A percentile compares a stretch with the other conserved stretches of the same genome.
Evolutionary conservation across 164 flowering plant species (phyloP).

Genomic region (Aristolochia fimbriata): DNA sequence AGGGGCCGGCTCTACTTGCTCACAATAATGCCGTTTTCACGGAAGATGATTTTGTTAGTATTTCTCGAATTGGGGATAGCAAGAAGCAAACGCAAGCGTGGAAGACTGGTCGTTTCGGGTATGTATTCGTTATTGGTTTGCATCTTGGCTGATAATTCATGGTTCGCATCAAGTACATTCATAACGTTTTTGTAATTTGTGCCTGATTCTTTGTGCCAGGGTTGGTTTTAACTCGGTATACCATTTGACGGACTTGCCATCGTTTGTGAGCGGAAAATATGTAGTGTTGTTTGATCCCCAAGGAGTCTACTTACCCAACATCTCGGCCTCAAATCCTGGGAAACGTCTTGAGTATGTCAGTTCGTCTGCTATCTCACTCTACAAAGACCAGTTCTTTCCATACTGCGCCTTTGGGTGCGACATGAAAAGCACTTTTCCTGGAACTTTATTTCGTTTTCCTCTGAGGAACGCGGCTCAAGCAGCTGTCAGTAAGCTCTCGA

Average conservation of each 20-base stretch:
- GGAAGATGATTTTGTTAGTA: constrained; percentile 85
- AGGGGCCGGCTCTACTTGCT: constrained; percentile 79
- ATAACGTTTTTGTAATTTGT: background rate
- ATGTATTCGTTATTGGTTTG: background rate
- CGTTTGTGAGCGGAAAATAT: constrained; percentile 89
- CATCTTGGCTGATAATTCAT: background rate
- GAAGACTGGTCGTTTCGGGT: constrained; percentile 99
- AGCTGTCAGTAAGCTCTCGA: constrained; percentile 68
- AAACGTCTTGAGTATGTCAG: constrained; percentile 81
- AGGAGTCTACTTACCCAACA: constrained; percentile 72
- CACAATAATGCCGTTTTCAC: constrained; percentile 74
- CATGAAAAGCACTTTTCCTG: constrained; percentile 64
- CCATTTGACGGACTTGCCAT: constrained; percentile 90
- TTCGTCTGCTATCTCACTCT: constrained; percentile 65
- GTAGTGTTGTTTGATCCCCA: constrained; percentile 95
- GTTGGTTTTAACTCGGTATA: constrained; percentile 98
- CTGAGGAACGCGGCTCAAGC: constrained; percentile 85
- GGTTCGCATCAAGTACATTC: background rate
- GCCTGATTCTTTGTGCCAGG: constrained; percentile 26
- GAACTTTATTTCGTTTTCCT: constrained; percentile 95
- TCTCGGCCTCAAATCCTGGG: constrained; percentile 88
- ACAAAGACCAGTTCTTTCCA: constrained; percentile 77
- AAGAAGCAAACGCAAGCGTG: constrained; percentile 66
- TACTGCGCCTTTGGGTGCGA: constrained; percentile 93
- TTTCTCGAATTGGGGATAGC: constrained; percentile 87